Percentiles rank a stretch among this genome's conserved stretches.
These are phyloP conservation scores for Fraxinus greggii DNA, from an alignment of 305 asterid genomes.

Conservation along the genomic window DNA sequence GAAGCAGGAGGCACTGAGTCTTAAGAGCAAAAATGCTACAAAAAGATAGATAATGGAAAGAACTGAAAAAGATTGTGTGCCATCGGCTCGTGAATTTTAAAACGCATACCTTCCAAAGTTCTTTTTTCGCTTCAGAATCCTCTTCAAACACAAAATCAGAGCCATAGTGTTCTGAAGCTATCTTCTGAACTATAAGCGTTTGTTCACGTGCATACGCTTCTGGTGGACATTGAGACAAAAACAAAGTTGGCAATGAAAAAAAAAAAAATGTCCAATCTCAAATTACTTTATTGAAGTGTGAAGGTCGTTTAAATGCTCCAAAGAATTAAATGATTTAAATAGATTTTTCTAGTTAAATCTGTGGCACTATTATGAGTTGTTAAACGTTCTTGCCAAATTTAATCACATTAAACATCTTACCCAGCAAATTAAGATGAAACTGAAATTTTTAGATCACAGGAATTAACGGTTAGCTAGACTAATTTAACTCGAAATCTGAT, in stretches of 20 bases:
- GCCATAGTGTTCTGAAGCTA: slow-evolving; percentile 84
- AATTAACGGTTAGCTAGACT: not conserved
- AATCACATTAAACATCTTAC: not conserved
- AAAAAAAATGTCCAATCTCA: not conserved
- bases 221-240: slow-evolving; percentile 34
- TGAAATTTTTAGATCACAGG: not conserved
- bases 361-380: not conserved
- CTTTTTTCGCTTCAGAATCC: slow-evolving; percentile 85
- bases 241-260: slow-evolving; percentile 8
- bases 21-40: not conserved
- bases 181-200: slow-evolving; percentile 79
- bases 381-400: not conserved
- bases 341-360: not conserved
- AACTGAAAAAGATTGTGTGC: not conserved
- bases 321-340: not conserved
- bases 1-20: not conserved
- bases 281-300: slow-evolving; percentile 1
- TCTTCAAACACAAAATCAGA: slow-evolving; percentile 87
- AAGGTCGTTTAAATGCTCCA: slow-evolving; percentile 4
- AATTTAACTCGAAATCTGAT: not conserved
- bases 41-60: not conserved
- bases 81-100: slow-evolving; percentile 1
- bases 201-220: slow-evolving; percentile 93
- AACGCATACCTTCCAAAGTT: slow-evolving; percentile 80
- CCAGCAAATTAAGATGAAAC: not conserved